Evolutionary conservation across 176 grass and related monocot genomes (phyloP), one percentile per base, ranked within the genome.

Genomic region (Rhynchospora breviuscula): DNA sequence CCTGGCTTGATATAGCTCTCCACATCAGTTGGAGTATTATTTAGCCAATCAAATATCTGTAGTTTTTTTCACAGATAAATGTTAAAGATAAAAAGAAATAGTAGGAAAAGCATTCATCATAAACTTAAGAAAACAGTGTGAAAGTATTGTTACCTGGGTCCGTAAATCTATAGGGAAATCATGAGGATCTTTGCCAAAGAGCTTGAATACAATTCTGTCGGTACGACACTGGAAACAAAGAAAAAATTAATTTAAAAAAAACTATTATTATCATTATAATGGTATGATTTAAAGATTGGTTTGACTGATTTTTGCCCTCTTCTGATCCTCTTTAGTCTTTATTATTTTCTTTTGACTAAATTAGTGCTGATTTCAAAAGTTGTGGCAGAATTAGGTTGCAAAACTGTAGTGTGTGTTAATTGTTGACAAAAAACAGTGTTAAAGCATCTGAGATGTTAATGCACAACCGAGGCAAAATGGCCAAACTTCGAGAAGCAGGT

Each of bases 1-100:
- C 97, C 97, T 86, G 97, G 97, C 76, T 93, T 95, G 71, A 99
- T 99, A 87, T 99, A 87, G 85, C 97, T 93, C 79, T 99, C 96
- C 85, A 99, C 91, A 90, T 99, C 93, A 86, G 93, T 99, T 84
- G 97, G 97, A 85, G 88, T 99, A 77, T 86, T 91, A 12, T 93
- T 95, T 72, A 99, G 88, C 97, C 97, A 99, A 84, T 90, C 87
- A 88, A 95, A 91, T 83, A 99, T 90, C 97, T 99, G 89, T 82
- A 90, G 53, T 82, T 12, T 67, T 68, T 67, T 40, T 4, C 3
- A 40, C 1, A 11, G 13, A 82, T 52, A 53, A 89, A 56, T 12
- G 60, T 74, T 87, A 26, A 78, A 79, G 19, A 84, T 26, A 21
- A 59, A 71, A 10, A 83, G 2, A 52, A 74, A 46, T 40, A 7